Evolutionary conservation across 768 basidiomycete species (phyloP), one percentile per base, ranked within the genome.

Genomic region (Clavaria fumosa): DNA sequence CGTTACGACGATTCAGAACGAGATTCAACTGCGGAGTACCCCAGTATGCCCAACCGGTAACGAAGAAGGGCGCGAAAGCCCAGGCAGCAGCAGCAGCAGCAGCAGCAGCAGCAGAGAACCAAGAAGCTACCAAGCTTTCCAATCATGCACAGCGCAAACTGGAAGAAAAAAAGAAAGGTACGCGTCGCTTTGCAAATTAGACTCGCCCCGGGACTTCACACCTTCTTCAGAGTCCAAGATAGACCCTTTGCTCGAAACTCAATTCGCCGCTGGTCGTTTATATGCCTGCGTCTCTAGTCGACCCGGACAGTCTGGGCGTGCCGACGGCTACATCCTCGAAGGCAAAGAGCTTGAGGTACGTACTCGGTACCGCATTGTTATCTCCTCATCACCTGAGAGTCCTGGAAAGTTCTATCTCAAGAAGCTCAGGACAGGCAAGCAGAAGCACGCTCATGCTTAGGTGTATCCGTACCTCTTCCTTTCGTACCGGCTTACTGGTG

Each of bases 291-390:
- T 99, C 60, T 77, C 89, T 42, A 91, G 86, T 59, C 78, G 95
- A 59, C 95, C 95, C 40, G 95, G 95, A 27, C 95, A 99, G 61
- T 83, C 77, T 39, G 95, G 95, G 20, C 89, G 95, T 47, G 78
- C 82, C 40, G 95, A 99, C 59, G 95, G 95, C 37, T 96, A 97
- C 64, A 67, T 99, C 45, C 75, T 99, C 38, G 95, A 99, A 69
- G 95, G 95, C 54, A 90, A 86, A 66, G 95, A 99, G 60, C 78
- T 97, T 39, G 91, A 97, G 73, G 89, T 93, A 46, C 35, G 70
- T 54, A 31, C 12, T 32, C 7, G 23, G 24, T 23, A 21, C 7
- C 2, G 45, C 33, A 4, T 27, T 3, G 11, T 21, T 28, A 21
- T 26, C 41, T 38, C 41, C 35, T 33, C 37, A 34, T 48, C 55